Base-by-base conservation (phyloP, 2,329 filamentous ascomycete genomes). In the Torrubiellomyces zombiae region DNA sequence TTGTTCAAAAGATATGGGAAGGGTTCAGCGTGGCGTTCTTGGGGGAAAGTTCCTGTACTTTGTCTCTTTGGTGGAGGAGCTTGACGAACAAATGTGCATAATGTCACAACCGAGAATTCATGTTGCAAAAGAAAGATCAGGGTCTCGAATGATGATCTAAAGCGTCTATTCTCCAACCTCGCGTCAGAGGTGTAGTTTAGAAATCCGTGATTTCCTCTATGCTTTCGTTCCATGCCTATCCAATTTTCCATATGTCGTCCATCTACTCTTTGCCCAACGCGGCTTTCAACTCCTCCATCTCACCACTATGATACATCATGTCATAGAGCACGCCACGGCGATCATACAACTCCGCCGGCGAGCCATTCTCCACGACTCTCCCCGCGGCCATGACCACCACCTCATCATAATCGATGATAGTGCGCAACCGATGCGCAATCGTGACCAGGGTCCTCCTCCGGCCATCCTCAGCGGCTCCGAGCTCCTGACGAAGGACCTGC, bases 331-430 rank as follows among this genome's bases (percentile, higher is more conserved):
- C 46, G 0, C 59, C 57, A 26, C 48, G 47, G 4, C 45, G 41
- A 20, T 49, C 37, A 30, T 60, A 64, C 19, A 67, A 40, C 24
- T 60, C 53, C 20, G 40, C 47, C 3, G 62, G 63, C 11, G 53
- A 53, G 6, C 61, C 63, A 11, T 49, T 60, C 58, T 71, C 65
- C 7, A 64, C 35, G 6, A 71, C 60, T 16, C 47, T 47, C 1
- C 66, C 66, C 0, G 52, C 56, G 6, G 55, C 56, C 59, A 72
- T 60, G 10, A 72, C 65, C 3, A 71, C 54, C 1, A 73, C 55
- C 16, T 52, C 53, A 36, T 73, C 65, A 32, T 67, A 70, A 40
- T 71, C 65, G 28, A 67, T 59, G 26, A 73, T 67, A 0, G 66
- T 71, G 20, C 59, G 50, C 23, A 71, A 43, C 4, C 65, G 55